Conservation (phyloP, 495 filamentous ascomycete genomes). For the Pyrenopolyporus hunteri region DNA sequence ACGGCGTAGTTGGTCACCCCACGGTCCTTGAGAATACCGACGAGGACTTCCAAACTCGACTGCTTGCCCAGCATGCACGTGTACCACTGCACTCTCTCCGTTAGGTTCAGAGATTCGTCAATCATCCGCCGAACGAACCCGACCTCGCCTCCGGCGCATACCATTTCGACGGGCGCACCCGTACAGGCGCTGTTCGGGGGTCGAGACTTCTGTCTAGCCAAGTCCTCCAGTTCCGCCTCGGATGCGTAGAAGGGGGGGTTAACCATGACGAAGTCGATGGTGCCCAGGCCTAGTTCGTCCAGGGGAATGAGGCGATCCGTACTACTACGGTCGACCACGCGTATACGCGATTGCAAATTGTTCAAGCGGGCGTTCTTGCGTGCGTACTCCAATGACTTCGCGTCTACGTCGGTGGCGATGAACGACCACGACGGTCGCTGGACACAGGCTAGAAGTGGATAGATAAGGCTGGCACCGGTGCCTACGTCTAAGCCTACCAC, state of each 20-base stretch:
- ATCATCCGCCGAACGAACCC: conserved; percentile 79
- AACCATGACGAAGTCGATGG: conserved; percentile 87
- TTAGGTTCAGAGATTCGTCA: conserved; percentile 68
- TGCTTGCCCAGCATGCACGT: conserved; percentile 90
- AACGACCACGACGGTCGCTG: conserved; percentile 74
- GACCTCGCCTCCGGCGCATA: conserved; percentile 82
- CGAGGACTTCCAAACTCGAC: conserved; percentile 67
- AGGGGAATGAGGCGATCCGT: conserved; percentile 66
- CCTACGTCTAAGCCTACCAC: conserved; percentile 86
- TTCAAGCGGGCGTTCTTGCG: conserved; percentile 68
- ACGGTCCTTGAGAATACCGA: conserved; percentile 63
- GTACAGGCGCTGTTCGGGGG: conserved; percentile 82
- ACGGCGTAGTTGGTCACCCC: conserved; percentile 81
- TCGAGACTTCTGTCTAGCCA: conserved; percentile 67
- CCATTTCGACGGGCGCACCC: conserved; percentile 84
- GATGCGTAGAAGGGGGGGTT: conserved; percentile 95
- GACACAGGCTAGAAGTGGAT: conserved; percentile 80
- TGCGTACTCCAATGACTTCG: conserved; percentile 69
- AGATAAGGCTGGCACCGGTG: conserved; percentile 89
- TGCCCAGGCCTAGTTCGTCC: conserved; percentile 58
- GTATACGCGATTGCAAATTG: conserved; percentile 67
- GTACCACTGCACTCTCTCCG: conserved; percentile 77
- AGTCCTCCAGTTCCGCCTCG: conserved; percentile 66
- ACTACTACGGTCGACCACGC: conserved; percentile 59
- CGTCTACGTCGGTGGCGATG: conserved; percentile 83